phyloP scores from a whole-genome alignment of 106 monocot genomes.

The Dactylorhiza incarnata region DNA sequence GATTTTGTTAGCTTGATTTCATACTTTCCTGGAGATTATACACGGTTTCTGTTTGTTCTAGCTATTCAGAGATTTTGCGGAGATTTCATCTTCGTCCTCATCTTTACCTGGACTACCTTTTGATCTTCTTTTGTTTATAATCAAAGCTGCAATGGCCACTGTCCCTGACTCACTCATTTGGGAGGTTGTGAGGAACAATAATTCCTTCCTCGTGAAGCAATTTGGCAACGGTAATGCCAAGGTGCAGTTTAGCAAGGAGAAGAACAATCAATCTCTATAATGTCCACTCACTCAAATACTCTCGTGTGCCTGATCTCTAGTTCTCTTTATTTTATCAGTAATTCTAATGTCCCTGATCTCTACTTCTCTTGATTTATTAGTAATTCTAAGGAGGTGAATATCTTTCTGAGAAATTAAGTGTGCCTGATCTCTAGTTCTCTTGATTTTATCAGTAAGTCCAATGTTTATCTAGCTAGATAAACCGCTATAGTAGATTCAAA shows the following conservation, averaged over 20 bases:
- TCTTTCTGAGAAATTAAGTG: no score
- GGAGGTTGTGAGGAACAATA: conserved; percentile 77
- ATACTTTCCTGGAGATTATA: no score
- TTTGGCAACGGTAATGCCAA: conserved; percentile 56
- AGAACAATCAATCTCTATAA: conserved; percentile 74
- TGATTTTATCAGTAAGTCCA: no score
- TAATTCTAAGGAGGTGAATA: no score
- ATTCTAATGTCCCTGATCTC: no score
- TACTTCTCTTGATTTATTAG: no score
- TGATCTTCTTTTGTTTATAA: background rate
- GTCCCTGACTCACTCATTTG: conserved; percentile 53
- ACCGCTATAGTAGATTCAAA: no score
- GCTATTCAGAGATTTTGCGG: background rate
- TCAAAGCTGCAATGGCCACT: conserved; percentile 30
- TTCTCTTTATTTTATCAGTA: no score
- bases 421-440: no score
- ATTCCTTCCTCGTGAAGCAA: conserved; percentile 65
- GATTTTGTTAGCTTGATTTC: no score
- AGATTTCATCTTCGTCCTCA: background rate
- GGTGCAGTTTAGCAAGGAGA: conserved; percentile 76
- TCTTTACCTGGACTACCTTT: background rate
- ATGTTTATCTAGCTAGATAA: no score
- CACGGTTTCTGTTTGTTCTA: background rate
- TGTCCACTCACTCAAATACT: conserved; percentile 61
- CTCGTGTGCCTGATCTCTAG: no score